Evolutionary conservation across 805 yeast genomes (phyloP).

Genomic region (Starmerella tilneyi): DNA sequence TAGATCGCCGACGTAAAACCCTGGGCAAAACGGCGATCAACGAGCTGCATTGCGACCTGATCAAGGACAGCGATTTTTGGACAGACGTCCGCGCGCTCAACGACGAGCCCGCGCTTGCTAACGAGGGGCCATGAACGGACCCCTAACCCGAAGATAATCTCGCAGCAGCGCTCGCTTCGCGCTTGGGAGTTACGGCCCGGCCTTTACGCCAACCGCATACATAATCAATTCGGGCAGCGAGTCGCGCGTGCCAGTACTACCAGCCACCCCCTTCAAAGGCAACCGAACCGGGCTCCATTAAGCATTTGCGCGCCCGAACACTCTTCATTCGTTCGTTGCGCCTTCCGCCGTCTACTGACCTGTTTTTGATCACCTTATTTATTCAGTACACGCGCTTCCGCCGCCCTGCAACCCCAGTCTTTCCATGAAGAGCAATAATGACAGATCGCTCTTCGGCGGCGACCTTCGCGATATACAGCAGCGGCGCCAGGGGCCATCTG

Average conservation of each 20-base stretch:
- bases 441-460: conserved; percentile 8
- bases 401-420: too few species aligned
- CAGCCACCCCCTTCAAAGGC: not conserved
- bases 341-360: not conserved
- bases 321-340: not conserved
- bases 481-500: not conserved
- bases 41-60: conserved; percentile 49
- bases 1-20: conserved; percentile 41
- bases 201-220: not conserved
- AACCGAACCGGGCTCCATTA: not conserved
- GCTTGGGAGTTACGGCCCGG: too few species aligned
- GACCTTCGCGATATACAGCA: conserved; percentile 3
- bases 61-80: conserved; percentile 55
- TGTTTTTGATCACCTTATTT: too few species aligned
- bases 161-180: not conserved
- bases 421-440: conserved; percentile 1
- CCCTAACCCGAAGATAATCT: too few species aligned
- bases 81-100: conserved; percentile 8
- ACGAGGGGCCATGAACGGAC: too few species aligned
- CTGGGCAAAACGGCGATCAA: conserved; percentile 40
- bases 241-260: not conserved
- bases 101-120: conserved; percentile 6
- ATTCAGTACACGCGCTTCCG: too few species aligned
- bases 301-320: too few species aligned
- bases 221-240: conserved; percentile 7